Evolutionary conservation across 2,329 filamentous ascomycete genomes (phyloP), one percentile per base, ranked within the genome.

Genomic region (Balansia obtecta): DNA sequence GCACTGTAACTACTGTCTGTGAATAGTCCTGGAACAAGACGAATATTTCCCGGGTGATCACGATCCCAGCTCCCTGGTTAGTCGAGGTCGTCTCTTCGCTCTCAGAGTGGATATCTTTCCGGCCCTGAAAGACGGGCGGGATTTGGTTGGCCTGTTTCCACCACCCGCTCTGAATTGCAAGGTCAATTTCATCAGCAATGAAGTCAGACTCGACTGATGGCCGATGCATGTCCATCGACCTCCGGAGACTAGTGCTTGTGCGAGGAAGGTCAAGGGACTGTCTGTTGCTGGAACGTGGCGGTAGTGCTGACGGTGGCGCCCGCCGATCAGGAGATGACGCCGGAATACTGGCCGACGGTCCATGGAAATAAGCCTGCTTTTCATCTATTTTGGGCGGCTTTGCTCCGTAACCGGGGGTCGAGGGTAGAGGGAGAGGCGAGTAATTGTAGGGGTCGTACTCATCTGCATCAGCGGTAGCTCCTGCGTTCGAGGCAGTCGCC

Each of bases 11-110:
- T 55, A 94, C 76, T 0, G 91, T 97, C 64, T 97, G 93, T 16
- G 90, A 96, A 66, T 98, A 98, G 68, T 98, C 93, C 60, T 89
- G 83, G 71, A 88, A 98, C 9, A 98, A 71, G n/a, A 97, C 73
- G 58, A 85, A 93, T 41, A 96, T 76, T 53, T 90, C 82, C 56
- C 90, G 90, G 7, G 84, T 86, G 18, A 95, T 72, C 1, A 76
- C 77, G 0, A 81, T 81, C 63, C 83, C 84, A 27, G 86, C 82
- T 30, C 84, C 83, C 13, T 83, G 79, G 55, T 83, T 82, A 11
- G 78, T 76, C 13, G 83, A 78, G 7, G 77, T 82, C 1, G 83
- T 81, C 62, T 96, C 88, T 56, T 95, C 87, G 20, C 83, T 77
- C 65, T 97, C 89, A 48, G 81, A 85, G 49, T 88, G 78, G 15